Conservation (phyloP, 306 rosid species). For the Mucuna pruriens region DNA sequence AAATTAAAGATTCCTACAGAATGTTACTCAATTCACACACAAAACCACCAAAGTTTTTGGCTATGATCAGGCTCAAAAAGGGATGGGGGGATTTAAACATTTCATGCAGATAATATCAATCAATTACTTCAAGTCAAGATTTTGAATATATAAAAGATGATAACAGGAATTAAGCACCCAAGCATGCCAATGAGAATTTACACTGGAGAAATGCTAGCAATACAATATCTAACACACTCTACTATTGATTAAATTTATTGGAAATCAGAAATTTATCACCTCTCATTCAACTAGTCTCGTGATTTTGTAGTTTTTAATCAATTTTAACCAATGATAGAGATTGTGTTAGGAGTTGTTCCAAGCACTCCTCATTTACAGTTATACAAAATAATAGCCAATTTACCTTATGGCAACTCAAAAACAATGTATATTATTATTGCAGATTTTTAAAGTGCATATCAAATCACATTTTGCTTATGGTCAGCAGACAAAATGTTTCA, state of each 20-base stretch:
- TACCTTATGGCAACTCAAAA: neutral
- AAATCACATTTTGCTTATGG: neutral
- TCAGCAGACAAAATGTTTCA: neutral
- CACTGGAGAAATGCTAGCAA: too few relatives aligned
- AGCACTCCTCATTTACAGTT: neutral
- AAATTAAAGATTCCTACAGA: neutral
- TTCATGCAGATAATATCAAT: neutral
- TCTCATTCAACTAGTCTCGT: too few relatives aligned
- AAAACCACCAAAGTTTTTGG: neutral
- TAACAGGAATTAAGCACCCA: neutral
- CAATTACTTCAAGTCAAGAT: constrained; percentile 1
- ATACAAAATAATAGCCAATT: neutral
- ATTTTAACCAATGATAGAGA: too few relatives aligned
- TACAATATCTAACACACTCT: too few relatives aligned
- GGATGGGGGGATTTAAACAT: neutral
- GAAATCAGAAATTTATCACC: too few relatives aligned
- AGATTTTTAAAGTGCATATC: neutral
- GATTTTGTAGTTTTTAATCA: too few relatives aligned
- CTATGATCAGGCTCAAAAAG: neutral
- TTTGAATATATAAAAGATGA: neutral
- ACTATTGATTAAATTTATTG: too few relatives aligned
- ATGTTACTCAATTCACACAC: neutral
- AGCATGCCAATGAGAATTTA: neutral
- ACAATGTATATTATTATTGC: neutral
- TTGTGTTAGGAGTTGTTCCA: too few relatives aligned